A percentile compares a stretch with the other conserved stretches of the same genome.
phyloP scores from a whole-genome alignment of 352 stramenopile genomes.

The Thraustochytrium striatum region DNA sequence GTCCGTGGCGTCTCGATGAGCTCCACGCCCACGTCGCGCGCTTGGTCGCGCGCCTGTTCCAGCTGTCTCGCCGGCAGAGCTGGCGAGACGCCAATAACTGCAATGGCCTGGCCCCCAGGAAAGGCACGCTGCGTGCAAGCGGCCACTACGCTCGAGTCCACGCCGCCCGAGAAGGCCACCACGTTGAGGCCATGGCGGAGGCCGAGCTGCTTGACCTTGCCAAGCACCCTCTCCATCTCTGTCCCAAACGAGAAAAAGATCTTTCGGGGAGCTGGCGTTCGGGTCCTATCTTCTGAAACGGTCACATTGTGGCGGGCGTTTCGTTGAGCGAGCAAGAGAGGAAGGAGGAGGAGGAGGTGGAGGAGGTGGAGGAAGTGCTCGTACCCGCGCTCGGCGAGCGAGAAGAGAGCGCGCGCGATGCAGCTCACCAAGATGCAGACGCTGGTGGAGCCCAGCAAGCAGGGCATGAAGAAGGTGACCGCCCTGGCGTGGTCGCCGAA shows the following conservation, averaged over 20 bases:
- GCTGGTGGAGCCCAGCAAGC: conserved; percentile 72
- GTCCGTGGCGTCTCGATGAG: conserved; percentile 76
- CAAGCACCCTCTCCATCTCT: conserved; percentile 8
- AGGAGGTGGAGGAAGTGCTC: too few species aligned
- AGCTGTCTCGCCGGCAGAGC: conserved; percentile 79
- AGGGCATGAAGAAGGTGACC: conserved; percentile 85
- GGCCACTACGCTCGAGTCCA: conserved; percentile 89
- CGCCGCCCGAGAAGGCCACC: conserved; percentile 85
- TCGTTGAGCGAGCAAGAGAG: too few species aligned
- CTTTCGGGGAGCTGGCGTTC: too few species aligned
- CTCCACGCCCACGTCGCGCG: conserved; percentile 74
- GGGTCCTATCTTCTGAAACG: too few species aligned
- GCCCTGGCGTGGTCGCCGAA: conserved; percentile 84
- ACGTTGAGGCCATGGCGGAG: conserved; percentile 59
- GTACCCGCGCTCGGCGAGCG: too few species aligned
- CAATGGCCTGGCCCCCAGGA: conserved; percentile 62
- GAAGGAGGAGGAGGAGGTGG: too few species aligned
- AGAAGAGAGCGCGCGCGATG: conserved; percentile 61
- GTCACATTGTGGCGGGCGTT: too few species aligned
- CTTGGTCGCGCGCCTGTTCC: conserved; percentile 73
- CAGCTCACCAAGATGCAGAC: conserved; percentile 84
- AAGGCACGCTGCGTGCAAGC: conserved; percentile 81
- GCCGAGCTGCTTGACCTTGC: not conserved
- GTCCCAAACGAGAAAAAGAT: too few species aligned
- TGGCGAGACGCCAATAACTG: conserved; percentile 84